phyloP scores from a whole-genome alignment of 2,329 filamentous ascomycete genomes.

The Geoglossum cookeanum region DNA sequence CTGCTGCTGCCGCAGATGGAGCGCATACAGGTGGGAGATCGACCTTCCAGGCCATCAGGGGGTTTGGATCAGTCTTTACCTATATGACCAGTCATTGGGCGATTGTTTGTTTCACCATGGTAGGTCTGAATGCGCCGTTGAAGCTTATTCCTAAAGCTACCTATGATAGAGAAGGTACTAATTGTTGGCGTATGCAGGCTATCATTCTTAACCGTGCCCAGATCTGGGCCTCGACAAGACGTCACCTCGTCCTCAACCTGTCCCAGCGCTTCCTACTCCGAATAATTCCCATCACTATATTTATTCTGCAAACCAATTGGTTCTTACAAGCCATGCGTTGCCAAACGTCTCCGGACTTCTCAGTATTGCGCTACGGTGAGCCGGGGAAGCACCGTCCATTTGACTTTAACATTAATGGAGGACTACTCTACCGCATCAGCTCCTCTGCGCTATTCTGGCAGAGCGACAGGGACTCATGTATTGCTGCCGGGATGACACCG shows the following conservation, averaged over 20 bases:
- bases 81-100: conserved; percentile 91
- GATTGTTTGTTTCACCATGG: conserved; percentile 64
- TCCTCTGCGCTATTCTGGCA: conserved; percentile 55
- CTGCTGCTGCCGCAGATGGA: conserved; percentile 16
- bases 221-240: conserved; percentile 78
- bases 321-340: conserved; percentile 78
- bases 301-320: conserved; percentile 46
- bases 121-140: conserved; percentile 17
- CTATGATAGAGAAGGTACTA: neutral
- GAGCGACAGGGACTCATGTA: conserved; percentile 55
- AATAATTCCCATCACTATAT: conserved; percentile 48
- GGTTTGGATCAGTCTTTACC: conserved; percentile 68
- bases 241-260: conserved; percentile 60
- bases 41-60: conserved; percentile 29
- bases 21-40: conserved; percentile 16
- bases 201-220: conserved; percentile 79
- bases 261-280: conserved; percentile 51
- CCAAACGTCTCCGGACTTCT: conserved; percentile 63
- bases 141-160: neutral
- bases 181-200: conserved; percentile 28
- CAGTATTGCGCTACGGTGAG: conserved; percentile 49
- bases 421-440: conserved; percentile 52
- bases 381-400: conserved; percentile 43
- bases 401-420: conserved; percentile 50
- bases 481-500: conserved; percentile 53